A percentile compares a stretch with the other conserved stretches of the same genome.
Evolutionary conservation across 2,329 filamentous ascomycete genomes (phyloP).

Genomic region (Phialemoniopsis sp.): DNA sequence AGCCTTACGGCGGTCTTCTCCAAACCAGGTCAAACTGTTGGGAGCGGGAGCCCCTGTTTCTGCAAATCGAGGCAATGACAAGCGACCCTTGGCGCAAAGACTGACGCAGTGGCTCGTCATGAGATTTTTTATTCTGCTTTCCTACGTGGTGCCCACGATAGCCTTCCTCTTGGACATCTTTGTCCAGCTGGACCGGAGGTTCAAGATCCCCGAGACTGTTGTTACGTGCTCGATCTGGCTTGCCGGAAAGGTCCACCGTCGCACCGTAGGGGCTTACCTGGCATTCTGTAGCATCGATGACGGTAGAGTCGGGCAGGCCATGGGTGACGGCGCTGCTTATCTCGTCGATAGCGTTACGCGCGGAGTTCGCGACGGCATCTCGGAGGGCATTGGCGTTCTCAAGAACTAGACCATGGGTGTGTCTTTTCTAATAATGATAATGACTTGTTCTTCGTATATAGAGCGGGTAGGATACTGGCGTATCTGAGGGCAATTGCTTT

Average conservation of each 20-base stretch:
- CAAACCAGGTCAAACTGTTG: constrained; percentile 15
- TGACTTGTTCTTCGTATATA: too few species aligned
- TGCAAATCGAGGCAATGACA: constrained; percentile 1
- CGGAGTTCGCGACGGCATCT: constrained; percentile 28
- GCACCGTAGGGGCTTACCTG: constrained; percentile 7
- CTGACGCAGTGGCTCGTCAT: constrained; percentile 12
- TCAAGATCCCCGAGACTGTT: constrained; percentile 11
- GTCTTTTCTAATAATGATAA: too few species aligned
- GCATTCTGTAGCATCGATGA: constrained; percentile 10
- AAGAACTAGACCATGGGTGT: constrained; percentile 24
- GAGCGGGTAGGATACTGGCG: too few species aligned
- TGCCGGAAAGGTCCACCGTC: constrained; percentile 4
- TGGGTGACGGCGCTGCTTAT: constrained; percentile 15
- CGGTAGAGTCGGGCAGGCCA: constrained; percentile 10
- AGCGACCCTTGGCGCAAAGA: constrained; percentile 9
- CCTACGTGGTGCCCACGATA: constrained; percentile 8
- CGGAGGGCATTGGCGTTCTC: constrained; percentile 48
- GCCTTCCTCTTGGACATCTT: constrained; percentile 2
- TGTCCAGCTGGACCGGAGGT: constrained; percentile 11
- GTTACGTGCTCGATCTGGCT: constrained; percentile 5
- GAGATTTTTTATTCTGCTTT: constrained; percentile 6
- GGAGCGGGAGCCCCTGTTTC: constrained; percentile 11
- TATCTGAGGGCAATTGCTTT: too few species aligned
- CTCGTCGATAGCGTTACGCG: constrained; percentile 15
- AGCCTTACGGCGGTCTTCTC: constrained; percentile 47